Conservation (phyloP, 768 basidiomycete species). For the Epithele typhae region DNA sequence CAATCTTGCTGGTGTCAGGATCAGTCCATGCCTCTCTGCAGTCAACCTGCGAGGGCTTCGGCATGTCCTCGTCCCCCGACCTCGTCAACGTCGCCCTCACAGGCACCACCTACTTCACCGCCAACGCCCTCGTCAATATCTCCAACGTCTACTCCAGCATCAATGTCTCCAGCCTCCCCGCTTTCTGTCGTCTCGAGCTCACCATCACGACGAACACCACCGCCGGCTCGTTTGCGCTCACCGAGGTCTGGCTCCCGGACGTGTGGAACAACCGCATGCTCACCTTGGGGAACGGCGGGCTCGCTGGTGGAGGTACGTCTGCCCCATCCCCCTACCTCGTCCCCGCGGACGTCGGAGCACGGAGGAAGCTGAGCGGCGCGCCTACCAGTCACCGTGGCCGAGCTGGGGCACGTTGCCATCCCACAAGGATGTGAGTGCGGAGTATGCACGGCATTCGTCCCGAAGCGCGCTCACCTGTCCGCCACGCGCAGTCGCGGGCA, state of each 20-base stretch:
- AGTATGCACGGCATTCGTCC: not conserved
- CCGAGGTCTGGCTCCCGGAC: constrained; percentile 30
- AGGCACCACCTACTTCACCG: constrained; percentile 12
- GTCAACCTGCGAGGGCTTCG: constrained; percentile 2
- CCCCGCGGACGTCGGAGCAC: no score
- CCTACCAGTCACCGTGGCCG: constrained; percentile 20
- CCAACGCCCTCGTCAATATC: constrained; percentile 17
- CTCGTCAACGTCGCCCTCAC: constrained; percentile 4
- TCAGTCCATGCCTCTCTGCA: no score
- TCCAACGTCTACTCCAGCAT: constrained; percentile 18
- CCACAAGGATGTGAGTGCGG: constrained; percentile 20
- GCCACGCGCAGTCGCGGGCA: constrained; percentile 20
- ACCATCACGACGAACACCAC: constrained; percentile 22
- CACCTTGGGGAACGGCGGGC: constrained; percentile 26
- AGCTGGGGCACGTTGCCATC: constrained; percentile 19
- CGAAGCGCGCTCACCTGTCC: not conserved
- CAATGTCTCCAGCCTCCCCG: constrained; percentile 16
- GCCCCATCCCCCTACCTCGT: not conserved
- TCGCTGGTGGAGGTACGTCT: constrained; percentile 23
- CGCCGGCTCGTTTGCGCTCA: constrained; percentile 15
- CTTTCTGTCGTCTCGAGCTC: constrained; percentile 24
- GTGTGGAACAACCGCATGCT: constrained; percentile 27
- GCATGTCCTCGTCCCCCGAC: constrained; percentile 5
- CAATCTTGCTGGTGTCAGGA: no score
- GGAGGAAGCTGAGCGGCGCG: no score